Evolutionary conservation across 2,329 filamentous ascomycete species (phyloP).

Genomic region (Colletotrichum tropicicola): DNA sequence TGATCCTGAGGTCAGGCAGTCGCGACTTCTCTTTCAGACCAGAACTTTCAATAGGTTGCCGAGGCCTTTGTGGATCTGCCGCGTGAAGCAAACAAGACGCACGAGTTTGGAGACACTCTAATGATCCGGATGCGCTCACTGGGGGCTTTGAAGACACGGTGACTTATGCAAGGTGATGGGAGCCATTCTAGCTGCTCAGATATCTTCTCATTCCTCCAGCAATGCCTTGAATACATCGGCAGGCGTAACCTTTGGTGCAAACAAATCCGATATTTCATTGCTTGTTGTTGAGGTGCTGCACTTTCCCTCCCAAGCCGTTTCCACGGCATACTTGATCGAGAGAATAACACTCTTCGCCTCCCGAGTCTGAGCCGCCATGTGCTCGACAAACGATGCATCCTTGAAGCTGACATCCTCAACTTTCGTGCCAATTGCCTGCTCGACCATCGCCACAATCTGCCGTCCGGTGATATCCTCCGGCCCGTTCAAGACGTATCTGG

Average conservation of each 20-base stretch:
- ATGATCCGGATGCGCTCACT: too few species aligned
- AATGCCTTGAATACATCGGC: neutral
- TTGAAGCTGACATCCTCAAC: conserved; percentile 40
- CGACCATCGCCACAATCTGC: conserved; percentile 43
- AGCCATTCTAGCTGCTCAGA: too few species aligned
- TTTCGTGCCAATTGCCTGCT: conserved; percentile 39
- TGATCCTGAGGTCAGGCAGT: too few species aligned
- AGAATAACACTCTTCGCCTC: conserved; percentile 39
- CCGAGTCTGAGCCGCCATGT: conserved; percentile 19
- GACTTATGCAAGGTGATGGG: too few species aligned
- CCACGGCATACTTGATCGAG: conserved; percentile 36
- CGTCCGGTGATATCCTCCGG: conserved; percentile 47
- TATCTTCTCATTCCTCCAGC: too few species aligned
- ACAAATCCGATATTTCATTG: conserved; percentile 40
- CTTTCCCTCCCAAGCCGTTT: conserved; percentile 42
- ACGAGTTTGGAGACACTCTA: too few species aligned
- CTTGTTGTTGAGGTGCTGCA: conserved; percentile 37
- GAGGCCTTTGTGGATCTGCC: too few species aligned
- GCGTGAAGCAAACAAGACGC: too few species aligned
- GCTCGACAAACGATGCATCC: conserved; percentile 41
- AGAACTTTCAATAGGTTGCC: too few species aligned
- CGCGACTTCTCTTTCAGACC: too few species aligned
- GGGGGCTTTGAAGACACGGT: too few species aligned
- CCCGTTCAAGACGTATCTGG: conserved; percentile 49
- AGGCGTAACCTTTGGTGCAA: conserved; percentile 34